Conservation (phyloP, 2,329 filamentous ascomycete genomes). For the Fonsecaea nubica region DNA sequence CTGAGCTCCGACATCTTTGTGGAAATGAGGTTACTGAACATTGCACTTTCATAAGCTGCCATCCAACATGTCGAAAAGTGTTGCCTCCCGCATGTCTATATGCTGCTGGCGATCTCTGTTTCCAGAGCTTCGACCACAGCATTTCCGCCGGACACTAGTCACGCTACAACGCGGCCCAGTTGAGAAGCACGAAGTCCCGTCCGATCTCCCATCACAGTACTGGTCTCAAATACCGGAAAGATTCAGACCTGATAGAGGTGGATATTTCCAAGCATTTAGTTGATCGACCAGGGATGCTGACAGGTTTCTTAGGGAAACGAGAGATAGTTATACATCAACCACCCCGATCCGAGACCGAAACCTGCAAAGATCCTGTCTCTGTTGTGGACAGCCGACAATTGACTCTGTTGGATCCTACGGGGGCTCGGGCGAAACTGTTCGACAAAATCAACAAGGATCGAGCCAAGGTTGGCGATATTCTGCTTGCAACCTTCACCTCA, state of each 20-base stretch:
- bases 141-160: constrained; percentile 56
- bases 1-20: not conserved
- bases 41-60: not conserved
- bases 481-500: constrained; percentile 84
- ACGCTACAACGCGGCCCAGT: constrained; percentile 55
- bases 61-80: constrained; percentile 63
- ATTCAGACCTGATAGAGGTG: constrained; percentile 49
- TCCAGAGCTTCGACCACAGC: constrained; percentile 63
- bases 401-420: constrained; percentile 78
- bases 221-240: constrained; percentile 51
- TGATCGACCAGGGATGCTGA: not conserved
- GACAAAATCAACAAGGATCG: constrained; percentile 74
- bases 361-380: constrained; percentile 68
- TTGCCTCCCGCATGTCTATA: constrained; percentile 68
- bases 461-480: constrained; percentile 84
- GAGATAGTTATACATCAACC: constrained; percentile 62
- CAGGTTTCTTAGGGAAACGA: constrained; percentile 48
- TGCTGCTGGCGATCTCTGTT: constrained; percentile 72
- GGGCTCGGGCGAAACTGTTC: constrained; percentile 82
- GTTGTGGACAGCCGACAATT: constrained; percentile 73
- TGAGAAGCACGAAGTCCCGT: constrained; percentile 49
- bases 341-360: constrained; percentile 45
- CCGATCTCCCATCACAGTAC: constrained; percentile 51
- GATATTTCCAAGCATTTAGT: constrained; percentile 5
- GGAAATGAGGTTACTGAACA: not conserved